Evolutionary conservation across 768 basidiomycete species (phyloP), one percentile per base, ranked within the genome.

Genomic region (Tephrocybe sp.): DNA sequence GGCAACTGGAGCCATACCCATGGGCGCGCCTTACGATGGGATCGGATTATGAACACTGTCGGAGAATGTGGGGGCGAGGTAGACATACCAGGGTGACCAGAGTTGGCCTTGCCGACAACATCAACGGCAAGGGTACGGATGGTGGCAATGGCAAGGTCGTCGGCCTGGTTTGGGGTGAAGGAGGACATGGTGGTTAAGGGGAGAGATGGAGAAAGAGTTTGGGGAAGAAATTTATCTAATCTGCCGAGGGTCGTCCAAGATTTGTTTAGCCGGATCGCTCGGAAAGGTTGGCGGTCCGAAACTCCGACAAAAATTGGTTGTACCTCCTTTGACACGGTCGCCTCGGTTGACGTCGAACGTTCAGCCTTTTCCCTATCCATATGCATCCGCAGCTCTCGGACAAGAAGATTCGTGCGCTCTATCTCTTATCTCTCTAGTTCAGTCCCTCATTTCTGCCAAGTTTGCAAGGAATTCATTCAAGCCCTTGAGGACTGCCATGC

Each of bases 1-100:
- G 48, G 90, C 80, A 38, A 73, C 86, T 24, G 91, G 89, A 2
- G 91, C 91, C 88, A 94, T 82, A 57, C 91, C 93, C 91, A 95
- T 87, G 22, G 93, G 93, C 34, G 94, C 94, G 68, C 91, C 91
- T 88, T 18, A 58, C 37, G 60, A 55, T 50, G 62, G 47, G 41
- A 43, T 38, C 50, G 48, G 50, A 33, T 36, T 36, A 37, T 49
- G 21, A 45, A 24, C 21, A 30, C 45, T 45, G 23, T 37, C 42
- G 39, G 12, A 37, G 47, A 49, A 42, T 37, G 49, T 29, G 29
- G 50, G 27, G 45, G 42, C 47, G 45, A 40, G 23, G 38, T 33
- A 29, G 40, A 27, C 27, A 42, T 53, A 86, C 91, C 91, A 54
- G 91, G 93, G 69, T 94, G 93, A 50, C 93, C 93, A 58, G 91